Evolutionary conservation across 2,329 filamentous ascomycete genomes (phyloP).

Genomic region (Diaporthe longicolla): DNA sequence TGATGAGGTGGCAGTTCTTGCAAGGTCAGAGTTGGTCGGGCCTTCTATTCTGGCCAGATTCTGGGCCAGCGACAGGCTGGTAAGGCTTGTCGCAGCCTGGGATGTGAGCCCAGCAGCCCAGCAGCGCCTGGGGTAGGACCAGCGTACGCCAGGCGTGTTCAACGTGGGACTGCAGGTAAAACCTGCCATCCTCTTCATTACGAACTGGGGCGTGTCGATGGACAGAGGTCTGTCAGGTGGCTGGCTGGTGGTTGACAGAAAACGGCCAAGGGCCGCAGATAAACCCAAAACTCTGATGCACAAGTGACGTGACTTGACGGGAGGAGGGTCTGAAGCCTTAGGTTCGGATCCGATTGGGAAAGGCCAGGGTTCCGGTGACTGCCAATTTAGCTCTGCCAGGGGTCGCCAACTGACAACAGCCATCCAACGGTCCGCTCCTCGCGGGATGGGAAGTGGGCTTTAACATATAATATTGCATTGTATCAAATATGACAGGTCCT

Average conservation of each 20-base stretch:
- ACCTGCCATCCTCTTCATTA: background rate
- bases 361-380: background rate
- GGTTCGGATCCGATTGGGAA: background rate
- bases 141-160: slow-evolving; percentile 21
- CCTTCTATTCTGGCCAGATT: background rate
- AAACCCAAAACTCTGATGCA: background rate
- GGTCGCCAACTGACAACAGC: background rate
- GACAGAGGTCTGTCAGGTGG: background rate
- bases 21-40: background rate
- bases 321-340: background rate
- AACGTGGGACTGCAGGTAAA: slow-evolving; percentile 39
- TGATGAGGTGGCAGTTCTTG: background rate
- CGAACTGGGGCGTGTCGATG: too few species aligned
- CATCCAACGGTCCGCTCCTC: background rate
- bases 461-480: background rate
- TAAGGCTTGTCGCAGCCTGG: background rate
- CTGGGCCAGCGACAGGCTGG: background rate
- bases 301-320: background rate
- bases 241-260: slow-evolving; percentile 13
- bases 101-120: background rate
- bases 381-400: background rate
- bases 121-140: background rate
- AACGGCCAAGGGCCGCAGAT: background rate
- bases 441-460: background rate
- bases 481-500: background rate